phyloP scores from a whole-genome alignment of 257 asterid genomes.

The Thymus quinquecostatus region DNA sequence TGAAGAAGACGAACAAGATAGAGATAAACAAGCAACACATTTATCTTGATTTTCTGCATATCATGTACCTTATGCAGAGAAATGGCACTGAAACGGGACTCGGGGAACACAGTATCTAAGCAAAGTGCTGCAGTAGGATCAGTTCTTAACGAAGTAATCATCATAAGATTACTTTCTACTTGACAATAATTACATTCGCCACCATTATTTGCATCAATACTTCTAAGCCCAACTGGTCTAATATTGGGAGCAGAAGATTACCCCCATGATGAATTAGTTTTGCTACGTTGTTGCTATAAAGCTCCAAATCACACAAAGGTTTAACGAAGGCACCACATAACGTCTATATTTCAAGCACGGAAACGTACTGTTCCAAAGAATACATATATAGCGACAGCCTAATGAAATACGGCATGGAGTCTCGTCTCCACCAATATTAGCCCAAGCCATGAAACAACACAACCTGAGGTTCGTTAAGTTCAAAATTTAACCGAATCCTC shows the following conservation, averaged over 20 bases:
- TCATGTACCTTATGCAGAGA: no score
- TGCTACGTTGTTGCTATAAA: neutral
- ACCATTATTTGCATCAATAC: no score
- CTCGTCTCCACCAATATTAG: conserved; percentile 7
- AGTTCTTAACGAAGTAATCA: no score
- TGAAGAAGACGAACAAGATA: neutral
- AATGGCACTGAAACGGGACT: neutral
- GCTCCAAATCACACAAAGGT: neutral
- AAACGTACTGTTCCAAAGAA: neutral
- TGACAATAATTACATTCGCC: no score
- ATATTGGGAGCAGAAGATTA: no score
- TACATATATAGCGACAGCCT: neutral
- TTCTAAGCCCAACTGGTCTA: no score
- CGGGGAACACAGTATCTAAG: neutral
- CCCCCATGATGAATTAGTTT: neutral
- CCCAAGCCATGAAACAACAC: neutral
- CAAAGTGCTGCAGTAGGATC: no score
- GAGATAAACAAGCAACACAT: neutral
- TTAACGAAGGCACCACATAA: neutral
- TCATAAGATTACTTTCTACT: neutral
- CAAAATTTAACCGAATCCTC: neutral
- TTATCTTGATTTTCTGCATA: no score
- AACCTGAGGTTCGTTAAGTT: neutral
- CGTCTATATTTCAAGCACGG: conserved; percentile 4
- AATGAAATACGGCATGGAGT: neutral